These are phyloP conservation scores for Solanum lycopersicoides DNA, from an alignment of 257 asterid species.

Conservation along the genomic window DNA sequence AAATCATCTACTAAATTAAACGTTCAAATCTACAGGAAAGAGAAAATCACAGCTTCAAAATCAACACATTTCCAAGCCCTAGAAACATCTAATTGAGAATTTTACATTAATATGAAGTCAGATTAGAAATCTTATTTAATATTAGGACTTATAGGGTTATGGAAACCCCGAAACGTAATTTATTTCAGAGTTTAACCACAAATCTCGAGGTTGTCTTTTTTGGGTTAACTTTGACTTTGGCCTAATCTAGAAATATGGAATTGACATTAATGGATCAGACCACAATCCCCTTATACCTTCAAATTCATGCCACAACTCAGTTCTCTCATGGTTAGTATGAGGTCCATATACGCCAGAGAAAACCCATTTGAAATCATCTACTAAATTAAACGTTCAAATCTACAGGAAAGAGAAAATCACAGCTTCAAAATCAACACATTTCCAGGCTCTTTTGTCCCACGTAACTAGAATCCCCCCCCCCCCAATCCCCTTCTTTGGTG, in stretches of 20 bases:
- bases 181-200: neutral
- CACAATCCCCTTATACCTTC: neutral
- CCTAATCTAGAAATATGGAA: neutral
- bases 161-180: neutral
- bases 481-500: neutral
- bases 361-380: neutral
- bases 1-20: neutral
- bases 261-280: neutral
- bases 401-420: neutral
- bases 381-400: neutral
- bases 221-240: neutral
- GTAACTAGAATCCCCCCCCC: neutral
- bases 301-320: neutral
- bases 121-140: neutral
- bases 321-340: neutral
- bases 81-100: neutral
- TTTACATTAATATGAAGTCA: neutral
- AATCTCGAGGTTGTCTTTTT: neutral
- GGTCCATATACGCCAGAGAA: neutral
- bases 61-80: neutral
- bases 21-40: neutral
- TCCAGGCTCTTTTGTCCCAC: neutral
- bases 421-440: neutral
- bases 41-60: neutral
- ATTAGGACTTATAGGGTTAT: neutral